phyloP scores from a whole-genome alignment of 2,329 filamentous ascomycete species.

The Hypoxylon sp. region DNA sequence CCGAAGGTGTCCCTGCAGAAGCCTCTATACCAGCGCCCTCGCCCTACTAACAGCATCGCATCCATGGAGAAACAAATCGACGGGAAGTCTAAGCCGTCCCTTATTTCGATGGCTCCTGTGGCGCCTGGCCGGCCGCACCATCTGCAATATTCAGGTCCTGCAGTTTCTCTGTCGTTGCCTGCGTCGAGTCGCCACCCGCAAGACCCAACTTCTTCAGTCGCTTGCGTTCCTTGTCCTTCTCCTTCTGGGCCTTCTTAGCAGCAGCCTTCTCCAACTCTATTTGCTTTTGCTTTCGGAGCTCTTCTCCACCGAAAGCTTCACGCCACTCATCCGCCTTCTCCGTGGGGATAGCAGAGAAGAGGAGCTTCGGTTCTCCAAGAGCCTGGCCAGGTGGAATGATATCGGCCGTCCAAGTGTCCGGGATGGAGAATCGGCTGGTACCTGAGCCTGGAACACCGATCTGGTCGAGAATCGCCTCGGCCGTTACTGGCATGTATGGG shows the following conservation, averaged over 20 bases:
- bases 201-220: slow-evolving; percentile 56
- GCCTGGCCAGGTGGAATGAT: slow-evolving; percentile 80
- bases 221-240: slow-evolving; percentile 67
- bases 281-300: slow-evolving; percentile 78
- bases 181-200: slow-evolving; percentile 21
- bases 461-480: slow-evolving; percentile 82
- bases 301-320: slow-evolving; percentile 76
- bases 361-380: slow-evolving; percentile 82
- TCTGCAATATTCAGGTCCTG: slow-evolving; percentile 34
- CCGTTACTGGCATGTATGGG: slow-evolving; percentile 88
- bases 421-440: slow-evolving; percentile 66
- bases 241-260: slow-evolving; percentile 66
- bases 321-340: slow-evolving; percentile 89
- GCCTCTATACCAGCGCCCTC: slow-evolving; percentile 45
- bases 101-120: slow-evolving; percentile 21
- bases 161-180: slow-evolving; percentile 31
- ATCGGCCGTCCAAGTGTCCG: slow-evolving; percentile 75
- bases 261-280: slow-evolving; percentile 66
- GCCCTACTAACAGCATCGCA: slow-evolving; percentile 33
- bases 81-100: neutral
- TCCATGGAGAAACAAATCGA: slow-evolving; percentile 13
- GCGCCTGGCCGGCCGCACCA: neutral
- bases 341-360: slow-evolving; percentile 87
- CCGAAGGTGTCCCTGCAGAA: slow-evolving; percentile 31
- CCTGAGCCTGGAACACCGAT: slow-evolving; percentile 68